These are phyloP conservation scores for Stagonosporopsis vannaccii DNA, from an alignment of 2,329 filamentous ascomycete species.

Conservation along the genomic window DNA sequence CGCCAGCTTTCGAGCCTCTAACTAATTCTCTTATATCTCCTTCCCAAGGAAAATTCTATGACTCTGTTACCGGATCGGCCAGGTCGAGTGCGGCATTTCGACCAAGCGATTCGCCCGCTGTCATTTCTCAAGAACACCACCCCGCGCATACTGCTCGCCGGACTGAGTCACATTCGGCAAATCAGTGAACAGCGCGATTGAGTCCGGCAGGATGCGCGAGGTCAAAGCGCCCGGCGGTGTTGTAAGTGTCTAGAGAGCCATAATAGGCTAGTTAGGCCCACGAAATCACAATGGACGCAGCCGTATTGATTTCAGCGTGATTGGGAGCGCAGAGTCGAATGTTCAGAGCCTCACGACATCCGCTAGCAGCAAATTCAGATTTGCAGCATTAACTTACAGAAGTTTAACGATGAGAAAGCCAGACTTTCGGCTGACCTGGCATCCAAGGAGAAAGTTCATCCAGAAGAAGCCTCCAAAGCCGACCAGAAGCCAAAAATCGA, in stretches of 20 bases:
- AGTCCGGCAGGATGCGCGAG: background rate
- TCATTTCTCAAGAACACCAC: background rate
- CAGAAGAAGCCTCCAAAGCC: too few relatives aligned
- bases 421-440: too few relatives aligned
- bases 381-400: too few relatives aligned
- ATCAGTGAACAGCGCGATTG: background rate
- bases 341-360: too few relatives aligned
- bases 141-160: background rate
- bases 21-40: background rate
- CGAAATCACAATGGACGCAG: background rate
- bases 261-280: background rate
- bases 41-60: background rate
- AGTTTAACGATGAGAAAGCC: too few relatives aligned
- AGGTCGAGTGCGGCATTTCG: background rate
- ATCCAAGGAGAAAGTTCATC: too few relatives aligned
- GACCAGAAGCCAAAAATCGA: too few relatives aligned
- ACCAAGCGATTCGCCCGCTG: background rate
- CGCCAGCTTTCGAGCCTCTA: background rate
- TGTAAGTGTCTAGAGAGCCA: background rate
- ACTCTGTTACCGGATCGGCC: background rate
- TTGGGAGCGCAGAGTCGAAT: too few relatives aligned
- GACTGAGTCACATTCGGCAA: background rate
- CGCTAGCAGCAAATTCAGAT: too few relatives aligned
- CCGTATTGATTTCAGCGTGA: too few relatives aligned
- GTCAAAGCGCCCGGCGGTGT: background rate